Evolutionary conservation across 768 basidiomycete genomes (phyloP), one percentile per base, ranked within the genome.

Genomic region (Suillus cothurnatus): DNA sequence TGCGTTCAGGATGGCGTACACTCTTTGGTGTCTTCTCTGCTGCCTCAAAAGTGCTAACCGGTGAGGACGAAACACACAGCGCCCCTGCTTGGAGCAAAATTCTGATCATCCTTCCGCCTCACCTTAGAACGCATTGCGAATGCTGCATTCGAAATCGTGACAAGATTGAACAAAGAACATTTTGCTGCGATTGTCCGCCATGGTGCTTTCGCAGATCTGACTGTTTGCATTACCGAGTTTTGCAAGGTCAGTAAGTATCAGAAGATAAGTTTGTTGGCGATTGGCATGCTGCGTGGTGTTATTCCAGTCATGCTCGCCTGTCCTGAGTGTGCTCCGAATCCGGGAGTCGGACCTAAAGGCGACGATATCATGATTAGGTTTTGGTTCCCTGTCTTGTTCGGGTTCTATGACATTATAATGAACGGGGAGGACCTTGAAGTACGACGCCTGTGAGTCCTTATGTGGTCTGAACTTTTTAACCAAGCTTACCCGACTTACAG

Each of bases 371-470:
- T 95, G 93, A 91, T 98, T 78, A 91, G 89, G 70, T 98, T 90
- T 77, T 99, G 97, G 97, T 95, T 93, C 81, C 97, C 97, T 0
- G 88, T 94, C 2, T 82, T 99, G 43, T 97, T 99, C 73, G 92
- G 93, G n/a, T 99, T 98, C 81, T 98, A 96, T 78, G 97, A 99
- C 76, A 97, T 99, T 62, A 97, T 99, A 74, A 99, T 99, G 97
- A 99, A 97, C 67, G 97, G 95, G 21, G 97, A 99, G 76, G 97
- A 99, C 73, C 81, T 99, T 32, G 97, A 99, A 85, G 95, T 99
- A 61, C 88, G 97, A 70, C 86, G 96, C 73, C 77, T 98, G 97
- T 99, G 74, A 80, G 94, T 83, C 15, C 62, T 61, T 38, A n/a
- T 49, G 43, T 43, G 17, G 23, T 39, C 58, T 15, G 4, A n/a